A percentile compares a stretch with the other conserved stretches of the same genome.
Evolutionary conservation across 805 yeast genomes (phyloP).

Genomic region (Debaryomyces maramus): DNA sequence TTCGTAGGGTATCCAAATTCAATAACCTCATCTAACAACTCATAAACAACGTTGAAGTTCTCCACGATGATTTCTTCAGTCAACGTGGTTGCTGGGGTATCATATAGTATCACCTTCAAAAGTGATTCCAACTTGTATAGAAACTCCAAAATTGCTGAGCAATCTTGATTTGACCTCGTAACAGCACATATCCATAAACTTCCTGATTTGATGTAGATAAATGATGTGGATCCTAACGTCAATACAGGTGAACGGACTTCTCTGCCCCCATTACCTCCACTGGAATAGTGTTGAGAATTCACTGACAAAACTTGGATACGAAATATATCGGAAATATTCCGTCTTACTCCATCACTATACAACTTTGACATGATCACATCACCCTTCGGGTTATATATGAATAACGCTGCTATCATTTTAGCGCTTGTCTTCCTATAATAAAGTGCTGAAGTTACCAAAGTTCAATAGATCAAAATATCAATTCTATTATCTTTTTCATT

Average conservation of each 20-base stretch:
- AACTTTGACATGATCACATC: conserved; percentile 77
- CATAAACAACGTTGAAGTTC: conserved; percentile 71
- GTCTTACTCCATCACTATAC: conserved; percentile 70
- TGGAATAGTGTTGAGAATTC: conserved; percentile 19
- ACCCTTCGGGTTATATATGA: conserved; percentile 76
- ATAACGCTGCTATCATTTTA: conserved; percentile 78
- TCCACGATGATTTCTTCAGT: conserved; percentile 50
- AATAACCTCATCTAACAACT: conserved; percentile 70
- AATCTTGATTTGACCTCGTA: conserved; percentile 86
- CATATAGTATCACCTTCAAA: conserved; percentile 34
- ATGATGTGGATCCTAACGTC: conserved; percentile 91
- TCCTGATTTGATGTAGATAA: conserved; percentile 66
- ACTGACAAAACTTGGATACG: conserved; percentile 87
- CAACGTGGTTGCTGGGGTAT: conserved; percentile 11
- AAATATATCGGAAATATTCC: conserved; percentile 83
- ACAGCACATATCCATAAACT: conserved; percentile 82
- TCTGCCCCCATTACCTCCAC: conserved; percentile 15
- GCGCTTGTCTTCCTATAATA: background rate
- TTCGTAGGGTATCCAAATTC: conserved; percentile 79
- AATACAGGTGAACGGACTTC: conserved; percentile 47
- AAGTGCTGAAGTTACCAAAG: background rate
- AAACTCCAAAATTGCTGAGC: conserved; percentile 76
- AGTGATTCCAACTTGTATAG: conserved; percentile 60
- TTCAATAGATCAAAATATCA: background rate
- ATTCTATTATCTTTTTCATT: background rate